Base-by-base conservation (phyloP, 148 eudicot genomes). In the Diospyros lotus region DNA sequence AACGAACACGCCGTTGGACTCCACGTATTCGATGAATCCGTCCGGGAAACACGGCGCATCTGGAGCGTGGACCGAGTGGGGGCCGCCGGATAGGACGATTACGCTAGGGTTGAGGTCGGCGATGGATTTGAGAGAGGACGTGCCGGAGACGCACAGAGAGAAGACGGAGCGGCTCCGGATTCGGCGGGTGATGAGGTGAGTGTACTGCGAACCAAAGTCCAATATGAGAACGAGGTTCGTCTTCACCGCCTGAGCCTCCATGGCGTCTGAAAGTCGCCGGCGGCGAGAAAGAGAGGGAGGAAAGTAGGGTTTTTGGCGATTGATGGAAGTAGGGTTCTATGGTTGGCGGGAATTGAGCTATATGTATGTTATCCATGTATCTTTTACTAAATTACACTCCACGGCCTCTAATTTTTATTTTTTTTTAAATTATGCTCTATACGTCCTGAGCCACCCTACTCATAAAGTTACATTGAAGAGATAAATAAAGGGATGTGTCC, bases 31-130 rank as follows among this genome's bases (percentile, higher is more conserved):
- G 9, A 95, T 63, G 64, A 95, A 95, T 76, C 94, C 97, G 9
- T 87, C 86, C 1, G 94, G 83, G 75, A 95, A 90, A 2, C 80
- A 76, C 28, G 98, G 97, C 54, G 97, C 94, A 81, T 87, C 42
- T 13, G 84, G 83, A 59, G 90, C 85, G 84, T 95, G 98, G 53
- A 92, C 97, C 2, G 96, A 90, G 81, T 95, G 96, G 58, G 98
- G 98, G 1, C 98, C 98, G 6, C 98, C 97, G 60, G 98, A 95
- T 69, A 95, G 97, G 80, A 92, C 90, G 71, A 95, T 92, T 18
- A 86, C 98, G 43, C 84, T 78, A 41, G 98, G 97, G 86, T 87
- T 79, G 0, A 89, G 44, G 42, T 90, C 92, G 50, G 85, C 52
- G 79, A 95, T 95, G 82, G 97, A 5, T 81, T 88, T 75, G 68